Evolutionary conservation across 108 stramenopile species (phyloP).

Genomic region (Pseudonitzschia pungens): DNA sequence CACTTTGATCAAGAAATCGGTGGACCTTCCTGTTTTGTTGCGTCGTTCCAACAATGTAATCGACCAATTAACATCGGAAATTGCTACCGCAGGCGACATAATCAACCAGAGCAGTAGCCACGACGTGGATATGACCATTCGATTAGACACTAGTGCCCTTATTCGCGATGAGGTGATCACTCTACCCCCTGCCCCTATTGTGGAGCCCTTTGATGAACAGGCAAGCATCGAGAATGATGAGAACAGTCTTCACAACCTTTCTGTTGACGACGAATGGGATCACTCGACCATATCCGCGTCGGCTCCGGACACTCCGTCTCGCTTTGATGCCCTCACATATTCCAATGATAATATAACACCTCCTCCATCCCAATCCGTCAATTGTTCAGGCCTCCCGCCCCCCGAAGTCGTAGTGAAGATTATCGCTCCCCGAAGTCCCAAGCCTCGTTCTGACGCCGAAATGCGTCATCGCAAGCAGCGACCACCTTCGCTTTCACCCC

Average conservation of each 20-base stretch:
- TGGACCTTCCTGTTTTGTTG: background rate
- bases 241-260: background rate
- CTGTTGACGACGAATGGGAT: conserved; percentile 9
- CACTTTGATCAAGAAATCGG: background rate
- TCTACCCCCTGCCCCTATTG: conserved; percentile 1
- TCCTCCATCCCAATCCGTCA: conserved; percentile 5
- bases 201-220: background rate
- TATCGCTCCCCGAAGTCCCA: background rate
- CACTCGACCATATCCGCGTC: background rate
- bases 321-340: background rate
- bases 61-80: background rate
- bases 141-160: background rate
- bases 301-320: background rate
- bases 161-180: background rate
- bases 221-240: background rate
- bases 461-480: background rate
- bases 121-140: background rate
- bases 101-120: background rate
- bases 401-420: conserved; percentile 1
- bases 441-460: background rate
- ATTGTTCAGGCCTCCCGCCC: background rate
- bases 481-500: conserved; percentile 5
- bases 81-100: background rate
- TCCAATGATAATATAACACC: background rate
- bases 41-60: background rate